Percentiles rank a stretch among this genome's conserved stretches.
Conservation (phyloP, 495 filamentous ascomycete species). For the Penicillium paxilli region DNA sequence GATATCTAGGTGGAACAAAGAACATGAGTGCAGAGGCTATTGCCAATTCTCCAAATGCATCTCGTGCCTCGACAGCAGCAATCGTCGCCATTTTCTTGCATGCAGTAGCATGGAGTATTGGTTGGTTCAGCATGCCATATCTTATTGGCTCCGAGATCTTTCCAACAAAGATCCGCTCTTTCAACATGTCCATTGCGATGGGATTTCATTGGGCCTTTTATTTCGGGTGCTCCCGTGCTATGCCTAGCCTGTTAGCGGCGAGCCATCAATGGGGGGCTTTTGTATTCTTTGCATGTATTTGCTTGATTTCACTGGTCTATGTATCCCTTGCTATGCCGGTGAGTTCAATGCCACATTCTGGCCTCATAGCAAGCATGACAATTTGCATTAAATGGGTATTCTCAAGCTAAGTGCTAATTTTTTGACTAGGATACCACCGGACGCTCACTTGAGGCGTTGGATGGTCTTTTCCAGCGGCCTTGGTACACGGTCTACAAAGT, state of each 20-base stretch:
- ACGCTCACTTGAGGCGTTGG: slow-evolving; percentile 19
- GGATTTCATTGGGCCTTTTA: slow-evolving; percentile 62
- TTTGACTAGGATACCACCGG: slow-evolving; percentile 22
- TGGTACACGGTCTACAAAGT: slow-evolving; percentile 24
- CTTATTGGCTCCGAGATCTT: slow-evolving; percentile 67
- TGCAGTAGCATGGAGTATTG: slow-evolving; percentile 61
- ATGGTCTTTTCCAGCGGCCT: slow-evolving; percentile 20
- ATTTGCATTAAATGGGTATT: background rate
- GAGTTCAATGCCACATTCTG: background rate
- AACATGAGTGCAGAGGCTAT: slow-evolving; percentile 12
- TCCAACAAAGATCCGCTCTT: slow-evolving; percentile 43
- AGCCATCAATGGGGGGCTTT: slow-evolving; percentile 25
- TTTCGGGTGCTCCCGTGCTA: slow-evolving; percentile 53
- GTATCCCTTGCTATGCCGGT: slow-evolving; percentile 30
- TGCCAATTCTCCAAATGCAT: slow-evolving; percentile 5
- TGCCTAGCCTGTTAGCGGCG: slow-evolving; percentile 41
- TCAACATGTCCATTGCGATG: slow-evolving; percentile 29
- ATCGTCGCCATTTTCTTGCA: slow-evolving; percentile 58
- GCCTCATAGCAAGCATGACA: too few species aligned
- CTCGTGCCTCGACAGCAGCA: slow-evolving; percentile 43
- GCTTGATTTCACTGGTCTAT: slow-evolving; percentile 18
- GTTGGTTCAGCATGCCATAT: slow-evolving; percentile 67
- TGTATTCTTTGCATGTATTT: slow-evolving; percentile 22
- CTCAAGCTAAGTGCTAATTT: background rate
- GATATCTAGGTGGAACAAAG: slow-evolving; percentile 15